Evolutionary conservation across 106 monocot species (phyloP), one percentile per base, ranked within the genome.

Genomic region (Ottelia alismoides): DNA sequence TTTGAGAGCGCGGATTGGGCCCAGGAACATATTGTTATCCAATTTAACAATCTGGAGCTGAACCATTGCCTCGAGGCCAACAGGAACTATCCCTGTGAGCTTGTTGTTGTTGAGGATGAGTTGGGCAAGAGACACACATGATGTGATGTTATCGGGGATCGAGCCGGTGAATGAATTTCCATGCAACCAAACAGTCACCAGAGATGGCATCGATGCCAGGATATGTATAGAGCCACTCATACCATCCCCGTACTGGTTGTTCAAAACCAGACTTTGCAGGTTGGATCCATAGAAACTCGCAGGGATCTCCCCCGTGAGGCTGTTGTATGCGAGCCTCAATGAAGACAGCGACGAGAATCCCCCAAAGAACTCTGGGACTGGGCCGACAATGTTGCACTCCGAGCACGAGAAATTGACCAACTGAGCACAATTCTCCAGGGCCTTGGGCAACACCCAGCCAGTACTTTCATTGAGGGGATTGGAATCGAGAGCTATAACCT

Each of bases 81-180:
- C 19, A 0, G 64, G 64, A 19, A 64, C 28, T 44, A 53, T 31
- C 21, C 65, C 65, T 0, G 54, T 54, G 55, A 65, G 56, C 31
- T 56, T 55, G 30, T 65, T 65, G 47, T 47, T 56, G 46, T 90
- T 90, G 31, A 90, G 69, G 60, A 43, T 60, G 22, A 90, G 57
- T 1, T 53, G 48, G 6, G 20, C 47, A 40, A 90, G 52, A 0
- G 49, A 61, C 25, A 27, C 45, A 45, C 68, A 68, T 0, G 51
- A 47, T 0, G 72, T 72, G 31, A 90, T 78, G 0, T 58, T 53
- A 2, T 31, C 35, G 7, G 90, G 84, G 23, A 90, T 81, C 2
- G 59, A 1, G 18, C 84, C 90, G 0, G 72, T 69, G 53, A 90
- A 84, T 2, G 63, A 26, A 49, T 90, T 90, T 11, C 84, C 84